Evolutionary conservation across 768 basidiomycete species (phyloP), one percentile per base, ranked within the genome.

Genomic region (Macrolepiota dolichaula): DNA sequence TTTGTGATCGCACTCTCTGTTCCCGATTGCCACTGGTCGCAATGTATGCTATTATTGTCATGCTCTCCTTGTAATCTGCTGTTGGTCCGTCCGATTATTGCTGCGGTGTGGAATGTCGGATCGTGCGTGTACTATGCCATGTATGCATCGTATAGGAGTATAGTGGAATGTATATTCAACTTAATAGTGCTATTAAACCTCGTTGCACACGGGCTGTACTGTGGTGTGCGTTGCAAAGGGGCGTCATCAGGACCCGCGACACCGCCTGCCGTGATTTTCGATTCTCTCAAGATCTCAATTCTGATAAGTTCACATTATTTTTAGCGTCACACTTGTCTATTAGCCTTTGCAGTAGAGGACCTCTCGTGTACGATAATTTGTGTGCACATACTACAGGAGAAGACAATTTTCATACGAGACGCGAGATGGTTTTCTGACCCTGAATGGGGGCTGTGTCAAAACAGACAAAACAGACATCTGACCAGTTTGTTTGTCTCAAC

Each of bases 11-110:
- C 52, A 24, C 36, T 36, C 9, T 54, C 24, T 54, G 32, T 36
- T 38, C 29, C 52, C n/a, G 36, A 19, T 15, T 29, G 35, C 22
- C n/a, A 35, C 17, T 37, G 29, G 47, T 24, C n/a, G 51, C 52
- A 24, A 54, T 54, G 52, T 38, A 38, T 11, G 52, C 52, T 54
- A 54, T 51, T 54, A 54, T 51, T 38, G n/a, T 54, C 37, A 38
- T 38, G 22, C 37, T 22, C 32, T 13, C 4, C 17, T 53, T 22
- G 52, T 54, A 38, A 24, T 54, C 35, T 38, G 52, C 15, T 53
- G 35, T 53, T 24, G 29, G 35, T 37, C 37, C 35, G 22, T 19
- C 24, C n/a, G 3, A 24, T 19, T 19, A 2, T 11, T 22, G 52
- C 51, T n/a, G 52, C 24, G n/a, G 52, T 13, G 37, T 54, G 12